Evolutionary conservation across 108 stramenopile genomes (phyloP).

Genomic region (Nannochloropsis salina): DNA sequence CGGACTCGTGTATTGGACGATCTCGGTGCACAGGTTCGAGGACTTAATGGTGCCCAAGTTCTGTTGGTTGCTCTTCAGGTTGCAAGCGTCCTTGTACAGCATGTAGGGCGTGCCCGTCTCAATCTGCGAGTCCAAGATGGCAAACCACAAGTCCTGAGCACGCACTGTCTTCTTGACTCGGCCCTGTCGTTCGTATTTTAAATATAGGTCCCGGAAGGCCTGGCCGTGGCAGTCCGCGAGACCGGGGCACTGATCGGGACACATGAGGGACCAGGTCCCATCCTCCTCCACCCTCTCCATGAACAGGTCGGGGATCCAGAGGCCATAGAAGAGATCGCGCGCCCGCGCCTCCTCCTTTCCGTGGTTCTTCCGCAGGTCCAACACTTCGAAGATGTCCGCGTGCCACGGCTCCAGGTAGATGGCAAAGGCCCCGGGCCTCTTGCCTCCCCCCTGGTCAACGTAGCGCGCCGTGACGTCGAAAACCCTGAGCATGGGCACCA

Average conservation of each 20-base stretch:
- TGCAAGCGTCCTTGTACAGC: slow-evolving; percentile 99
- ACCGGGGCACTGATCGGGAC: slow-evolving; percentile 94
- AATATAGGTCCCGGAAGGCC: slow-evolving; percentile 87
- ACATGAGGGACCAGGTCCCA: slow-evolving; percentile 84
- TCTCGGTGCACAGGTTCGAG: slow-evolving; percentile 79
- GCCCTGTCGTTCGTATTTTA: slow-evolving; percentile 87
- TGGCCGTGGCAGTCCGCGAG: slow-evolving; percentile 78
- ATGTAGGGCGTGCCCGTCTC: slow-evolving; percentile 99
- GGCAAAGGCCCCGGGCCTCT: slow-evolving; percentile 95
- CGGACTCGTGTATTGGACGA: slow-evolving; percentile 96
- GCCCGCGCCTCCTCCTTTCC: slow-evolving; percentile 94
- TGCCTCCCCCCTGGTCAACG: slow-evolving; percentile 98
- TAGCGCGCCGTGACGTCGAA: slow-evolving; percentile 98
- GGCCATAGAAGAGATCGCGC: slow-evolving; percentile 94
- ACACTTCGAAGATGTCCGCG: slow-evolving; percentile 89
- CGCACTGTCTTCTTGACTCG: slow-evolving; percentile 77
- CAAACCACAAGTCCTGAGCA: slow-evolving; percentile 96
- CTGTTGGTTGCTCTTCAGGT: slow-evolving; percentile 94
- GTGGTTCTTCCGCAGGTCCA: slow-evolving; percentile 97
- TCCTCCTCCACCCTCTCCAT: slow-evolving; percentile 92
- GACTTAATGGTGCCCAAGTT: slow-evolving; percentile 96
- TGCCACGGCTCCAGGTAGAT: slow-evolving; percentile 99
- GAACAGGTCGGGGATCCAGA: slow-evolving; percentile 98
- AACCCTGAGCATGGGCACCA: slow-evolving; percentile 99
- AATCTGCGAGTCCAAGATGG: slow-evolving; percentile 92